Evolutionary conservation across 768 basidiomycete genomes (phyloP).

Genomic region (Lactarius deliciosus): DNA sequence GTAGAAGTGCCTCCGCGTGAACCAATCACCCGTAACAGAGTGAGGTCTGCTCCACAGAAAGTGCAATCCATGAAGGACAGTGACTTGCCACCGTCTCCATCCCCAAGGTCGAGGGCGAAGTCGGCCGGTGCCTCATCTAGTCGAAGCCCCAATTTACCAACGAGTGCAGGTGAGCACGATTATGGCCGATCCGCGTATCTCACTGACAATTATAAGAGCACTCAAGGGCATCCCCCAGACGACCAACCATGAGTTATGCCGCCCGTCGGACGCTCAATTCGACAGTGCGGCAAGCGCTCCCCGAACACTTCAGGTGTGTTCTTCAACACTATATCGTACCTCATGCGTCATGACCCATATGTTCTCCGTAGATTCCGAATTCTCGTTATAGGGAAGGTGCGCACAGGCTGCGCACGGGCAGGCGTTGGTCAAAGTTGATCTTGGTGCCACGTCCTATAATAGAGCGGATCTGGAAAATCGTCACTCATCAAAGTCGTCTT

Average conservation of each 20-base stretch:
- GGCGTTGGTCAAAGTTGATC: too few relatives aligned
- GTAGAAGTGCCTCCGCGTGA: too few relatives aligned
- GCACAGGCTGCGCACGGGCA: not conserved
- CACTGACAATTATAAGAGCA: too few relatives aligned
- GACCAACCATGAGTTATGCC: too few relatives aligned
- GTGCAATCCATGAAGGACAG: not conserved
- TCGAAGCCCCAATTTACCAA: not conserved
- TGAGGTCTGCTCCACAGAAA: not conserved
- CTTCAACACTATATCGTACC: not conserved
- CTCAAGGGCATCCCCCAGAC: too few relatives aligned
- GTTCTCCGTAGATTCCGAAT: conserved; percentile 6
- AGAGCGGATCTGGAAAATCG: conserved; percentile 18
- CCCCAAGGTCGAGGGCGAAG: not conserved
- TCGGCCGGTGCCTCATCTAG: not conserved
- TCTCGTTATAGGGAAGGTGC: conserved; percentile 19
- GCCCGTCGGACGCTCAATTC: too few relatives aligned
- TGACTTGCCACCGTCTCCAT: not conserved
- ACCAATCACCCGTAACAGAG: not conserved
- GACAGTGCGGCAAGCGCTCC: not conserved
- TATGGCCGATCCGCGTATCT: too few relatives aligned
- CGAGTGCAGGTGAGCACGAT: not conserved
- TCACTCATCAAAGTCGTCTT: conserved; percentile 11
- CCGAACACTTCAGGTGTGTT: conserved; percentile 4
- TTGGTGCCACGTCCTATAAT: not conserved
- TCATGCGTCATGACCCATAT: too few relatives aligned